Evolutionary conservation across 768 basidiomycete genomes (phyloP).

Genomic region (Candolleomyces aberdarensis): DNA sequence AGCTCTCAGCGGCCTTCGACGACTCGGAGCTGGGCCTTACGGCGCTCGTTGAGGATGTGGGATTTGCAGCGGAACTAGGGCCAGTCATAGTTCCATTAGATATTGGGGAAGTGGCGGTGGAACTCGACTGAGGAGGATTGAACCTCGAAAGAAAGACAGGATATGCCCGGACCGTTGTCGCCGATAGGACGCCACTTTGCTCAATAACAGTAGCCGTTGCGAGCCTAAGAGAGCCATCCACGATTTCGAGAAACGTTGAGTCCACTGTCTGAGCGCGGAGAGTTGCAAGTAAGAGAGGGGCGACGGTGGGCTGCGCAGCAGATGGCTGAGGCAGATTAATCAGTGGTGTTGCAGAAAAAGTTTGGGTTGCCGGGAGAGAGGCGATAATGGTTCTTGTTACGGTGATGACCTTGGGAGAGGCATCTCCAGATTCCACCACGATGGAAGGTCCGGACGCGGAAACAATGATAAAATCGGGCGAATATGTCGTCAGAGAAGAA

Average conservation of each 20-base stretch:
- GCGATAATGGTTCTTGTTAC: not conserved
- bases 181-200: not conserved
- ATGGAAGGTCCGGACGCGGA: slow-evolving; percentile 12
- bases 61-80: not conserved
- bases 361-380: not conserved
- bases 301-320: not conserved
- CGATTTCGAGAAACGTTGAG: not conserved
- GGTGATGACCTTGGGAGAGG: not conserved
- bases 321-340: not conserved
- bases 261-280: not conserved
- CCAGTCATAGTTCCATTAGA: not conserved
- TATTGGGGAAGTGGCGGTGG: not conserved
- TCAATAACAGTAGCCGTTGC: not conserved
- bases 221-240: not conserved
- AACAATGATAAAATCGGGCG: slow-evolving; percentile 48
- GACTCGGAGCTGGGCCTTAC: not conserved
- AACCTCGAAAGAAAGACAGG: slow-evolving; percentile 4
- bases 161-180: not conserved
- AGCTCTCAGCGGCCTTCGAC: not conserved
- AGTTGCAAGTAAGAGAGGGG: not conserved
- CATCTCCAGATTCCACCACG: not conserved
- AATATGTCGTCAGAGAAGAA: slow-evolving; percentile 37
- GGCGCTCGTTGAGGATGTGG: not conserved
- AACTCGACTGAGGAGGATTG: not conserved
- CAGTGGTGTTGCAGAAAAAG: no score